Evolutionary conservation across 805 yeast genomes (phyloP).

Genomic region (Clavispora asparagi): DNA sequence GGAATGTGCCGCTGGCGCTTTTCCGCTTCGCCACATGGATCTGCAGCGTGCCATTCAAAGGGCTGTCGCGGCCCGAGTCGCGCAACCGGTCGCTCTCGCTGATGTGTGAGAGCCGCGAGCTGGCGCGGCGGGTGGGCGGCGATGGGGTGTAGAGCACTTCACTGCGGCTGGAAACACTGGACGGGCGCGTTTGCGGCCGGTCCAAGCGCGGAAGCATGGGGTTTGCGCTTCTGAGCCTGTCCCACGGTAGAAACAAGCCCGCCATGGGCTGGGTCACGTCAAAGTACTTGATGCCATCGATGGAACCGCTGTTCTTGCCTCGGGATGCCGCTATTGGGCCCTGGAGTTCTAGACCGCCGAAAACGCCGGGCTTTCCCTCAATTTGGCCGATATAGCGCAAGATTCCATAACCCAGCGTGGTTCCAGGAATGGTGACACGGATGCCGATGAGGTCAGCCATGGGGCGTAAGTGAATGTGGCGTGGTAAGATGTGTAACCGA

Average conservation of each 20-base stretch:
- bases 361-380: slow-evolving; percentile 63
- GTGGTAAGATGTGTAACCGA: neutral
- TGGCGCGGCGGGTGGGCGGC: slow-evolving; percentile 2
- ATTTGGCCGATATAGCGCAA: slow-evolving; percentile 70
- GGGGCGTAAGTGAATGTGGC: neutral
- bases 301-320: slow-evolving; percentile 87
- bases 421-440: slow-evolving; percentile 52
- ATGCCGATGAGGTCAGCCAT: slow-evolving; percentile 32
- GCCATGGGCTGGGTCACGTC: slow-evolving; percentile 55
- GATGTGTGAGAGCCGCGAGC: neutral
- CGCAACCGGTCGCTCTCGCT: neutral
- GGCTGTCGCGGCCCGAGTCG: neutral
- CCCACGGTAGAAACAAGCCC: slow-evolving; percentile 71
- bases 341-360: slow-evolving; percentile 84
- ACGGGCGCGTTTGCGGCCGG: slow-evolving; percentile 2
- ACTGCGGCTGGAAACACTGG: slow-evolving; percentile 1
- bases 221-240: slow-evolving; percentile 33
- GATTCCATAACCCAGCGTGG: slow-evolving; percentile 57
- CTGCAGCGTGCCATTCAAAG: neutral
- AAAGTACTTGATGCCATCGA: slow-evolving; percentile 67
- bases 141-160: slow-evolving; percentile 11
- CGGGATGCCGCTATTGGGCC: slow-evolving; percentile 50
- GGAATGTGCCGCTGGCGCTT: neutral
- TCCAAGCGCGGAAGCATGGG: slow-evolving; percentile 19
- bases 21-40: neutral